A percentile compares a stretch with the other conserved stretches of the same genome.
Evolutionary conservation across 2,329 filamentous ascomycete species (phyloP).

Genomic region (Penicillium sp.): DNA sequence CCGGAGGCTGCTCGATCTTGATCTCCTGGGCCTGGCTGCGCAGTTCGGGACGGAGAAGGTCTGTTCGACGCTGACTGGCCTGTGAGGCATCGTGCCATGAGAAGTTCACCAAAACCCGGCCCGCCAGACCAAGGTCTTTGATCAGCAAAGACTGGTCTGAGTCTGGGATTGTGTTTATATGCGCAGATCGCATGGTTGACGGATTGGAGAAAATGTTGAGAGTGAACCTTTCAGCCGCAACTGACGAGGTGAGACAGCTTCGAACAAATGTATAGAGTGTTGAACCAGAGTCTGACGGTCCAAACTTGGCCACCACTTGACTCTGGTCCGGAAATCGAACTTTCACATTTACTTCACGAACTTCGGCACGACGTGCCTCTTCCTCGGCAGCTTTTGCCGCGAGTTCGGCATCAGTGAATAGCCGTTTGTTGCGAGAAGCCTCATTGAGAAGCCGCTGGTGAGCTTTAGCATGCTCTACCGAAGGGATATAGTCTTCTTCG

Average conservation of each 20-base stretch:
- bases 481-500: conserved; percentile 73
- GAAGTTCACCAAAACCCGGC: conserved; percentile 68
- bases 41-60: conserved; percentile 57
- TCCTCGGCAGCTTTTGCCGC: conserved; percentile 62
- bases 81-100: conserved; percentile 63
- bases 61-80: conserved; percentile 41
- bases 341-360: conserved; percentile 66
- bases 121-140: conserved; percentile 62
- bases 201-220: conserved; percentile 53
- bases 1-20: conserved; percentile 39
- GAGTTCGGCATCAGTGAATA: conserved; percentile 77
- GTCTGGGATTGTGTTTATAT: conserved; percentile 31
- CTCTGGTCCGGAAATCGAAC: conserved; percentile 85
- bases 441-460: conserved; percentile 68
- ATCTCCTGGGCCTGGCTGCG: conserved; percentile 61
- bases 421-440: conserved; percentile 69
- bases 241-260: conserved; percentile 57
- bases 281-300: conserved; percentile 60
- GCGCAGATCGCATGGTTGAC: conserved; percentile 16
- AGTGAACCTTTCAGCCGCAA: conserved; percentile 60
- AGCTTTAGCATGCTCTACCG: conserved; percentile 78
- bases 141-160: conserved; percentile 56
- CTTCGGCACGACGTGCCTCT: conserved; percentile 57
- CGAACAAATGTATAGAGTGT: conserved; percentile 70
- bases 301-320: conserved; percentile 66